phyloP scores from a whole-genome alignment of 2,329 filamentous ascomycete genomes.

The Aureobasidium sp. region DNA sequence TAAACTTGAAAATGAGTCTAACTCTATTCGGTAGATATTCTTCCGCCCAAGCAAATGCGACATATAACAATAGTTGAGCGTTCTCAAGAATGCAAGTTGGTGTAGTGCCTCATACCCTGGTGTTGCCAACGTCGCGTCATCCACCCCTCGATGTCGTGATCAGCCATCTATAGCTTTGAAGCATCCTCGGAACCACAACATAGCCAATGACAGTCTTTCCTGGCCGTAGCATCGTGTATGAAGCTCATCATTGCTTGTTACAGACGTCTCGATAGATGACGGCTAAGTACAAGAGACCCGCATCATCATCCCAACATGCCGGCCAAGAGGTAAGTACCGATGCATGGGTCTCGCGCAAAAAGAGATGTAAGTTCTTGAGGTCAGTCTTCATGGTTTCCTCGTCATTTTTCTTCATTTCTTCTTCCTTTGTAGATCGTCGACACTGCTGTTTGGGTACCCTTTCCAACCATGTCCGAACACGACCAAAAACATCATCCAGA shows the following conservation, averaged over 20 bases:
- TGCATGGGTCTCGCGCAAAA: not conserved
- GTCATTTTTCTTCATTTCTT: not conserved
- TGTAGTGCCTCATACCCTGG: not conserved
- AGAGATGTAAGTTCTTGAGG: not conserved
- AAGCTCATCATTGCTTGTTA: conserved; percentile 6
- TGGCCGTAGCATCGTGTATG: not conserved
- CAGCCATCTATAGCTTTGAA: not conserved
- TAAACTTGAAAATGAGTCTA: not conserved
- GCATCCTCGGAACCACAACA: not conserved
- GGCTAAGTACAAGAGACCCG: not conserved
- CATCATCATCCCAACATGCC: not conserved
- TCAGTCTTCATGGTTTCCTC: not conserved
- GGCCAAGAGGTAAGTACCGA: not conserved
- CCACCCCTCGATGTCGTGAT: conserved; percentile 8
- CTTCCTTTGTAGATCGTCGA: not conserved
- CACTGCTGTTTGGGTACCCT: not conserved
- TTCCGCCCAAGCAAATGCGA: not conserved
- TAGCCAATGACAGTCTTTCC: not conserved
- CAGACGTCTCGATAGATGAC: not conserved
- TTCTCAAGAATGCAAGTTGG: not conserved
- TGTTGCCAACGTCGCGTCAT: conserved; percentile 5
- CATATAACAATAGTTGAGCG: not conserved
- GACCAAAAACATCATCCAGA: not conserved
- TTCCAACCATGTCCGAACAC: not conserved
- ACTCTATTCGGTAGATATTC: no score